phyloP scores from a whole-genome alignment of 1,284 basidiomycete genomes.

The Erythrobasidium hasegawianum region DNA sequence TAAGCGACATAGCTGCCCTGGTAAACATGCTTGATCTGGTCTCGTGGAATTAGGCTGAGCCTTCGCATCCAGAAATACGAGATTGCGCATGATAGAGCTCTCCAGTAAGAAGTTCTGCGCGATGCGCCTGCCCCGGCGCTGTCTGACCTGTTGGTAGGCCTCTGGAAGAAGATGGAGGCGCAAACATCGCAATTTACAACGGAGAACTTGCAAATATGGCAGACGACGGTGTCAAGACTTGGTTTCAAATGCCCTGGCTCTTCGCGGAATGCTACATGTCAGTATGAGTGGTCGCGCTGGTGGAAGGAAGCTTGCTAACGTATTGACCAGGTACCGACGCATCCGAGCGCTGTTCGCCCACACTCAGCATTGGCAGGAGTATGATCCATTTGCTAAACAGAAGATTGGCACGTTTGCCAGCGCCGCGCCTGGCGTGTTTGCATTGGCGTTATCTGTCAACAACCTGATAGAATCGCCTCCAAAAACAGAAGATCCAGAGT shows the following conservation, averaged over 20 bases:
- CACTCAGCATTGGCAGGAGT: slow-evolving; percentile 68
- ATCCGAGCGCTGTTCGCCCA: slow-evolving; percentile 70
- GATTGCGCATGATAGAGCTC: slow-evolving; percentile 72
- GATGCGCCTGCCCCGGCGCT: no score
- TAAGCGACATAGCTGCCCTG: slow-evolving; percentile 70
- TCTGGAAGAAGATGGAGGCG: slow-evolving; percentile 68
- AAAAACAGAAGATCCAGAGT: slow-evolving; percentile 55
- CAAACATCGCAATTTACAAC: slow-evolving; percentile 68
- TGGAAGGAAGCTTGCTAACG: neutral
- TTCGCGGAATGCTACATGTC: slow-evolving; percentile 54
- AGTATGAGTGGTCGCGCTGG: neutral
- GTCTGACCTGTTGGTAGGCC: slow-evolving; percentile 52
- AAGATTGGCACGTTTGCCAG: slow-evolving; percentile 81
- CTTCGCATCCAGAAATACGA: slow-evolving; percentile 56
- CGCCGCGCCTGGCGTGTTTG: slow-evolving; percentile 70
- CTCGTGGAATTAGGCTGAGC: neutral
- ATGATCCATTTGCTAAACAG: slow-evolving; percentile 78
- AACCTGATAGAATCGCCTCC: slow-evolving; percentile 35
- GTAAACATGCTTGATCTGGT: slow-evolving; percentile 53
- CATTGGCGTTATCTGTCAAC: slow-evolving; percentile 37
- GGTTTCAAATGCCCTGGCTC: slow-evolving; percentile 91
- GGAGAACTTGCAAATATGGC: slow-evolving; percentile 59
- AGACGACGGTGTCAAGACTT: slow-evolving; percentile 59
- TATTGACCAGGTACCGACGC: slow-evolving; percentile 68
- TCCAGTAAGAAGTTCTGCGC: slow-evolving; percentile 54